phyloP scores from a whole-genome alignment of 768 basidiomycete genomes.

The Hortiboletus campestris region DNA sequence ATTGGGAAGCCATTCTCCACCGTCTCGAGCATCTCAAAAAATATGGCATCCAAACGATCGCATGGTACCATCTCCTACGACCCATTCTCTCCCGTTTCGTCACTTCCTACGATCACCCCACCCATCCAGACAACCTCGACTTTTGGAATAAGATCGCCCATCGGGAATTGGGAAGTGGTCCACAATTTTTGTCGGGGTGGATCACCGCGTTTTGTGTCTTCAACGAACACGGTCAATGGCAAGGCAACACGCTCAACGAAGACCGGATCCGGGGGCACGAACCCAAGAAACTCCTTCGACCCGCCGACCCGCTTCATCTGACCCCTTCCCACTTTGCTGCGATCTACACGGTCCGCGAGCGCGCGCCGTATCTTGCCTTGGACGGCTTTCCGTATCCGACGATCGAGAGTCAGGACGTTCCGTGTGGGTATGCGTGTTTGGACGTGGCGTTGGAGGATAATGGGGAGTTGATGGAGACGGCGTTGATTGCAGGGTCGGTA shows the following conservation, averaged over 20 bases:
- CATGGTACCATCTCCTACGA: slow-evolving; percentile 41
- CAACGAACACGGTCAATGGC: slow-evolving; percentile 33
- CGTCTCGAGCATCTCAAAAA: slow-evolving; percentile 39
- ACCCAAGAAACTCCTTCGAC: slow-evolving; percentile 33
- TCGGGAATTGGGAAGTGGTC: slow-evolving; percentile 26
- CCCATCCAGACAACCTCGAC: slow-evolving; percentile 28
- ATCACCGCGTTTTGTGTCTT: slow-evolving; percentile 38
- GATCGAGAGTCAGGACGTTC: slow-evolving; percentile 29
- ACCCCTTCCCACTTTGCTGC: slow-evolving; percentile 26
- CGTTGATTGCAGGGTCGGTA: slow-evolving; percentile 31
- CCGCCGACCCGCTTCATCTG: slow-evolving; percentile 25
- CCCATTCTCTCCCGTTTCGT: slow-evolving; percentile 40
- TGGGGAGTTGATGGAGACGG: slow-evolving; percentile 23
- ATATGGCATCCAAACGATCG: slow-evolving; percentile 36
- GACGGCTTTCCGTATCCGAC: slow-evolving; percentile 31
- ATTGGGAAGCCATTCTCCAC: slow-evolving; percentile 37
- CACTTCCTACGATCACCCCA: slow-evolving; percentile 34
- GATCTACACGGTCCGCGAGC: slow-evolving; percentile 24
- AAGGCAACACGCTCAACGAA: slow-evolving; percentile 29
- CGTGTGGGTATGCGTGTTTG: slow-evolving; percentile 28
- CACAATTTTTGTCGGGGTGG: slow-evolving; percentile 38
- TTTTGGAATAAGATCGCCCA: slow-evolving; percentile 41
- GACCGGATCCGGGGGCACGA: slow-evolving; percentile 28
- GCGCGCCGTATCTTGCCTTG: slow-evolving; percentile 20
- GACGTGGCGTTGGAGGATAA: slow-evolving; percentile 30